Base-by-base conservation (phyloP, 345 rosid genomes). In the Sisymbrium irio region DNA sequence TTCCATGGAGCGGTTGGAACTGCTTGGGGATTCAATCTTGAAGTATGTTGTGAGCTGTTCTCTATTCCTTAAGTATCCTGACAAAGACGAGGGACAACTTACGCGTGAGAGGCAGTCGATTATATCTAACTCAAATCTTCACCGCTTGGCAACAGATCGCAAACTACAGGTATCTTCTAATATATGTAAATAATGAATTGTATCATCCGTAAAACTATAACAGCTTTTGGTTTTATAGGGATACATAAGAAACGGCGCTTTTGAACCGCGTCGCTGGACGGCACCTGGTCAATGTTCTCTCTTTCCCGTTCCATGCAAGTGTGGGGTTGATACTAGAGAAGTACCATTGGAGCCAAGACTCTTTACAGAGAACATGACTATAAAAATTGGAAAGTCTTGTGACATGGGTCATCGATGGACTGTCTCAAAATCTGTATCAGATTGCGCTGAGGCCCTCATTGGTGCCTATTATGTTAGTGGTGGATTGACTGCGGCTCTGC, bases 1-100 rank as follows among this genome's bases (percentile, higher is more conserved):
- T 83, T 94, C 98, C 28, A 82, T 91, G 95, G 98, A 94, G 81
- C 85, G 98, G n/a, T 69, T 94, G 82, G 98, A 91, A 80, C 79
- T 91, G 74, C 95, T 94, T 4, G 98, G 98, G n/a, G 98, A 94
- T 81, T 94, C 98, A 4, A 88, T 91, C 62, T 77, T 94, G 44
- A 94, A 91, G 81, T 94, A 88, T 81, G 87, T 83, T 49, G 87
- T 84, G 54, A 87, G 96, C 77, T 89, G 90, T 74, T 72, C 86
- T 74, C 84, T 89, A 56, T 94, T 77, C 82, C 87, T 94, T 58
- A 88, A 70, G 68, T 75, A 88, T 80, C 90, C 92, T 7, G 63
- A 69, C 19, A 84, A 86, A 66, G 76, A 94, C 17, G 97, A 94
- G 71, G 97, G 98, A 33, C 81, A 89, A 27, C 76, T 94, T 79